These are phyloP conservation scores for Cyclanthera cordifolia DNA, from an alignment of 306 rosid genomes.

Conservation along the genomic window DNA sequence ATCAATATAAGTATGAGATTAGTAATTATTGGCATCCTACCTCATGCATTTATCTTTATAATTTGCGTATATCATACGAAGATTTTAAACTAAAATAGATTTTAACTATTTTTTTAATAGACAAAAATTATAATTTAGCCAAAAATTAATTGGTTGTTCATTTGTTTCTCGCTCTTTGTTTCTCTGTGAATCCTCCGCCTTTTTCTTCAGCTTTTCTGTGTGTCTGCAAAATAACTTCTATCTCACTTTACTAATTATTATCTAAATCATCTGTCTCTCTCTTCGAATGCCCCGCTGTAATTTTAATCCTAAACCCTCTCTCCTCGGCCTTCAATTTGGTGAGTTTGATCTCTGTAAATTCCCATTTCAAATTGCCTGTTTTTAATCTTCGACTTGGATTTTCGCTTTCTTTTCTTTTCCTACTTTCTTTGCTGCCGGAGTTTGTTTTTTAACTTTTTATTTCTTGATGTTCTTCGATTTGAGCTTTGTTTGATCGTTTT, in stretches of 20 bases:
- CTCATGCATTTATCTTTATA: no score
- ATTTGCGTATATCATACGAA: no score
- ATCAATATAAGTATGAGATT: no score
- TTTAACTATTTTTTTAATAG: no score
- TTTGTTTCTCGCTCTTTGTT: background rate
- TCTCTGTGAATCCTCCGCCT: background rate
- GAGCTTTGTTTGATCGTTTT: background rate
- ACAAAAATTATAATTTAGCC: no score
- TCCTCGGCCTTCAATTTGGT: background rate
- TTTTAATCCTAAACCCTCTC: no score
- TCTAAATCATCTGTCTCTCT: background rate
- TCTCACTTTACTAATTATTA: slow-evolving; percentile 3
- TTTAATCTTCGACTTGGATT: background rate
- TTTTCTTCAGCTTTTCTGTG: slow-evolving; percentile 8
- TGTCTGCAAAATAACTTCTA: background rate
- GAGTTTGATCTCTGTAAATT: background rate
- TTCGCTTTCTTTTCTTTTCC: background rate
- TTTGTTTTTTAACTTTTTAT: background rate
- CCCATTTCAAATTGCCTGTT: background rate
- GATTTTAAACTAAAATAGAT: no score
- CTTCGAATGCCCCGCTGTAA: background rate
- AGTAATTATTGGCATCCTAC: no score
- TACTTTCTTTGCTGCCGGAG: background rate
- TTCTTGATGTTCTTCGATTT: background rate
- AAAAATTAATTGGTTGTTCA: no score